Base-by-base conservation (phyloP, 225 moss, liverwort and hornwort species). In the Polytrichum commune region DNA sequence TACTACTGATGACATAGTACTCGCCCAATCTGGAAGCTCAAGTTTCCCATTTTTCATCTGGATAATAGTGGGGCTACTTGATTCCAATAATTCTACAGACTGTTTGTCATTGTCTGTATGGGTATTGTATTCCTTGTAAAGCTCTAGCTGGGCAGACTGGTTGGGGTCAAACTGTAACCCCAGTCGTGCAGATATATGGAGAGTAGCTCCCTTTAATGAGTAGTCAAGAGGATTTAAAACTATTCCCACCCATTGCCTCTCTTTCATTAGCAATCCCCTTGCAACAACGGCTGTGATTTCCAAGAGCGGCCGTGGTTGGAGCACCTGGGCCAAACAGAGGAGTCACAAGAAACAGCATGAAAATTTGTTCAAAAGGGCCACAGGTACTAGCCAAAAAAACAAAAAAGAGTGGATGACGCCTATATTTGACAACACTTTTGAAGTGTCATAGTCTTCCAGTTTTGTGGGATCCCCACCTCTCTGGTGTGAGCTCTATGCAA, bases 171-270 rank as follows among this genome's bases (percentile, higher is more conserved):
- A 70, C 27, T 89, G 88, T 57, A 99, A 76, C 68, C 87, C 89
- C 63, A 83, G 81, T 70, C 89, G 84, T 55, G 82, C 80, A 68
- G 90, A 84, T 54, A 99, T 81, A 54, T 88, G 85, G 58, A 95
- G 78, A 60, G 65, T 64, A 62, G 93, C 86, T 46, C 85, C 90
- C 76, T 85, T 83, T 1, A 99, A 87, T 19, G 95, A 90, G 74
- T 99, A 99, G 29, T 82, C 87, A 70, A 95, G 81, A 76, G 98
- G 92, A 74, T 62, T 80, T 65, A 95, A 89, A 23, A 93, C 80
- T 72, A 99, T 70, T 64, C 98, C 98, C 74, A 99, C 82, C 95
- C 95, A 99, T 76, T 99, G 98, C 4, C 77, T 79, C 70, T 93
- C 93, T 58, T 86, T 90, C 55, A 99, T 78, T 55, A 99, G 73